Evolutionary conservation across 805 yeast species (phyloP).

Genomic region (Kazachstania bromeliacearum): DNA sequence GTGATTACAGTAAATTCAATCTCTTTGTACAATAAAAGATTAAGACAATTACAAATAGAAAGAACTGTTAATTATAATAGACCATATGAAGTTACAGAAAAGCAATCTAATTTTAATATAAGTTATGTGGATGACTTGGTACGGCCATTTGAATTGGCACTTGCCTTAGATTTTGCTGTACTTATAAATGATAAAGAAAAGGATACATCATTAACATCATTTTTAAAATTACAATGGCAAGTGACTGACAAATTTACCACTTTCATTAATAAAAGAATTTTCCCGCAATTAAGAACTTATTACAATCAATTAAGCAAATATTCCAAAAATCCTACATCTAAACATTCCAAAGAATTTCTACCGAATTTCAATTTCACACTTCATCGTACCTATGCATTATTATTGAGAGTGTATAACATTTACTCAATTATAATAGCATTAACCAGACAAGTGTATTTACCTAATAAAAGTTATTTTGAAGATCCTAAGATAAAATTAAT

Average conservation of each 20-base stretch:
- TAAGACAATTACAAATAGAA: conserved; percentile 25
- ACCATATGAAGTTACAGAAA: conserved; percentile 25
- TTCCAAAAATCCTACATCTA: neutral
- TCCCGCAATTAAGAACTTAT: conserved; percentile 19
- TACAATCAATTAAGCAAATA: conserved; percentile 22
- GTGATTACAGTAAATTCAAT: conserved; percentile 23
- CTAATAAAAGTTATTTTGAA: conserved; percentile 16
- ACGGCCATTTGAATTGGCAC: conserved; percentile 25
- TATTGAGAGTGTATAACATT: conserved; percentile 15
- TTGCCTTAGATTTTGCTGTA: conserved; percentile 27
- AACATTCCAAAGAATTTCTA: neutral
- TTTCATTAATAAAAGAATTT: conserved; percentile 17
- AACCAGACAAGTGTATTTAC: conserved; percentile 21
- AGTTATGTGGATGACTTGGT: conserved; percentile 25
- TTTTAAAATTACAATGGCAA: conserved; percentile 24
- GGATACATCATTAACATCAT: conserved; percentile 20
- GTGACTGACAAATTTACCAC: conserved; percentile 21
- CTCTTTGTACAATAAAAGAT: conserved; percentile 22
- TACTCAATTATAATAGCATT: conserved; percentile 14
- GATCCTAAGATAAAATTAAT: conserved; percentile 12
- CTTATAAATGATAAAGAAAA: conserved; percentile 22
- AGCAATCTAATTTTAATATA: conserved; percentile 23
- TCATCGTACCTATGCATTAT: conserved; percentile 37
- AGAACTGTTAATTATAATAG: conserved; percentile 21
- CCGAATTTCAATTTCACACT: conserved; percentile 19